phyloP scores from a whole-genome alignment of 2,329 filamentous ascomycete species.

The Bretziella fagacearum region DNA sequence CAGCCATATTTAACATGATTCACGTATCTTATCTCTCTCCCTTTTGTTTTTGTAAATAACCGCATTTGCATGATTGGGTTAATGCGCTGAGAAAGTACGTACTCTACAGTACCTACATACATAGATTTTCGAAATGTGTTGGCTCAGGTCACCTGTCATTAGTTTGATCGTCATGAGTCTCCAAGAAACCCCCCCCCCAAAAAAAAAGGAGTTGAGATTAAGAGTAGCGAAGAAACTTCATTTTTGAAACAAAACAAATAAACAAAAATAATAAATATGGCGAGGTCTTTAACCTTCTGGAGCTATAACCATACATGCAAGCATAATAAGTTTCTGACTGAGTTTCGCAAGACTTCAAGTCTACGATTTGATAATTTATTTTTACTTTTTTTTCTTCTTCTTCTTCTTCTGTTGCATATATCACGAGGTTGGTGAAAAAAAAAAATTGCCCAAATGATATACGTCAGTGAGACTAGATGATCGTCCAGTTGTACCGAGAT shows the following conservation, averaged over 20 bases:
- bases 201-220: not conserved
- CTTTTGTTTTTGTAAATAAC: not conserved
- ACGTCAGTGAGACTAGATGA: not conserved
- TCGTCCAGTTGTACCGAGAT: not conserved
- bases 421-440: too few species aligned
- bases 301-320: not conserved
- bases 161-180: constrained; percentile 2
- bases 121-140: too few species aligned
- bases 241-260: constrained; percentile 2
- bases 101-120: too few species aligned
- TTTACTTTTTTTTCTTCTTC: too few species aligned
- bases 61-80: not conserved
- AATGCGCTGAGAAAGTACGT: not conserved
- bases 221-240: not conserved
- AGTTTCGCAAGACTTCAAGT: too few species aligned
- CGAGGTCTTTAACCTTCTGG: not conserved
- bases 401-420: too few species aligned
- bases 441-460: too few species aligned
- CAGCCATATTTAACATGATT: too few species aligned
- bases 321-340: too few species aligned
- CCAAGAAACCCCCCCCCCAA: too few species aligned
- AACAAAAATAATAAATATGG: not conserved
- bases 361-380: too few species aligned
- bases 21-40: not conserved
- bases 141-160: not conserved